These are phyloP conservation scores for Bromus sterilis DNA, from an alignment of 176 grass and related monocot genomes.

Conservation along the genomic window DNA sequence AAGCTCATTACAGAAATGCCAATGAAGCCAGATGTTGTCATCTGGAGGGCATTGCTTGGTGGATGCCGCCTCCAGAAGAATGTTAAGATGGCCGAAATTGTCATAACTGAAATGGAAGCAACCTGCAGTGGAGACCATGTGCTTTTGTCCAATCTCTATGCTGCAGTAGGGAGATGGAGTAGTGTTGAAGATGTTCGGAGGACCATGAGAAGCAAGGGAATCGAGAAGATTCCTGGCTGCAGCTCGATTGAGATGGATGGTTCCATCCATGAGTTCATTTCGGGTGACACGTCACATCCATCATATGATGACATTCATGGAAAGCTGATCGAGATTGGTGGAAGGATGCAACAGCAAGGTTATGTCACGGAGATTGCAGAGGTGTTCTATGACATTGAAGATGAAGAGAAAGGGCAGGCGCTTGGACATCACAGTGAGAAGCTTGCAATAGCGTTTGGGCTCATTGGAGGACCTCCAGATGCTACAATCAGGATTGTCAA, in stretches of 20 bases:
- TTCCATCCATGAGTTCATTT: slow-evolving; percentile 4
- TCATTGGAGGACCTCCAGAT: not conserved
- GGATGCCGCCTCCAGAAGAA: slow-evolving; percentile 1
- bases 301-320: slow-evolving; percentile 5
- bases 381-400: not conserved
- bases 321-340: not conserved
- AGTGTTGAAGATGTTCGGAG: not conserved
- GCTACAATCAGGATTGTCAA: slow-evolving; percentile 9
- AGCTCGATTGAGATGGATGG: not conserved
- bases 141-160: not conserved
- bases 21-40: not conserved
- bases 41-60: slow-evolving; percentile 9
- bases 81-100: slow-evolving; percentile 5
- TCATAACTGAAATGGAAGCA: not conserved
- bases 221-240: not conserved
- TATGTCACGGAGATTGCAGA: not conserved
- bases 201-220: not conserved
- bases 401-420: slow-evolving; percentile 10
- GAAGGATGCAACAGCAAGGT: slow-evolving; percentile 10
- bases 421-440: slow-evolving; percentile 12
- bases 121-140: slow-evolving; percentile 1
- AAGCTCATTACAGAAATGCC: not conserved
- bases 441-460: slow-evolving; percentile 6
- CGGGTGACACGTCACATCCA: not conserved
- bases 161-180: slow-evolving; percentile 5